phyloP scores from a whole-genome alignment of 305 asterid genomes.

The Fraxinus baroniana region DNA sequence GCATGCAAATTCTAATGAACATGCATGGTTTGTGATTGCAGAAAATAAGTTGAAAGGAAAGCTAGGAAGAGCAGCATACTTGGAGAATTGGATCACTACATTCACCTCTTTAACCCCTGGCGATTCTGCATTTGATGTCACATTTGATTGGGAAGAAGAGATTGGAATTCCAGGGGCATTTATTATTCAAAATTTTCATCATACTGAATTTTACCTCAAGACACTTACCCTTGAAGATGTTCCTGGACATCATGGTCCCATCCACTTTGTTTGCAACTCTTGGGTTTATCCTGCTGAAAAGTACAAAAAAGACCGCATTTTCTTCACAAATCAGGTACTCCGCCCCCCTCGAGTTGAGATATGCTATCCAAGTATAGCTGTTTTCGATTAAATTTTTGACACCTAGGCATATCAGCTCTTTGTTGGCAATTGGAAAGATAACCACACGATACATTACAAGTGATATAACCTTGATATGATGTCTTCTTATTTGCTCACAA shows the following conservation, averaged over 20 bases:
- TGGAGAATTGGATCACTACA: constrained; percentile 50
- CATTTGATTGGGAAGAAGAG: constrained; percentile 52
- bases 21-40: constrained; percentile 5
- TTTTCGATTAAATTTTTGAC: background rate
- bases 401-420: background rate
- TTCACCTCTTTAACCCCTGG: constrained; percentile 26
- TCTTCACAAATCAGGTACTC: constrained; percentile 61
- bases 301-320: constrained; percentile 51
- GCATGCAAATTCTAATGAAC: background rate
- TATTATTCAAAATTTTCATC: constrained; percentile 48
- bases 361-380: background rate
- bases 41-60: constrained; percentile 41
- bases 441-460: background rate
- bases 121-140: constrained; percentile 33
- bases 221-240: constrained; percentile 57
- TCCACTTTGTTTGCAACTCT: constrained; percentile 72
- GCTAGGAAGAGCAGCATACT: constrained; percentile 44
- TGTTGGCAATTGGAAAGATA: background rate
- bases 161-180: constrained; percentile 70
- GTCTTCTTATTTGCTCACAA: background rate
- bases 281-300: constrained; percentile 65
- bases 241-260: constrained; percentile 45
- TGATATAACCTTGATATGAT: background rate
- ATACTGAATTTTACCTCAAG: constrained; percentile 70
- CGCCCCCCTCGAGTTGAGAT: background rate